phyloP scores from a whole-genome alignment of 1,284 basidiomycete species.

The Melampsora americana region DNA sequence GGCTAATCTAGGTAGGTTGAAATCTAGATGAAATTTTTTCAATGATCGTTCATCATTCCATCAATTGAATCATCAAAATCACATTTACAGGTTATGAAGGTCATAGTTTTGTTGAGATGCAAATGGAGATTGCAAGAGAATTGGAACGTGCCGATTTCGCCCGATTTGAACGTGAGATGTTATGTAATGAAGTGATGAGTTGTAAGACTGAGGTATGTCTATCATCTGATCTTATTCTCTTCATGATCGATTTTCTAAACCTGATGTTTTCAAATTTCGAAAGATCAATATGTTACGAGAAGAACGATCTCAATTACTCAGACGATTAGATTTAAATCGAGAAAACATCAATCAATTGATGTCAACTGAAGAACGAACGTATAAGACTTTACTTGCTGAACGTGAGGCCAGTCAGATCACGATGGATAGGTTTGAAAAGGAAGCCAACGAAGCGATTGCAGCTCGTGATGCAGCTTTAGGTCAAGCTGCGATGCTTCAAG shows the following conservation, averaged over 20 bases:
- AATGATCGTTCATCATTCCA: background rate
- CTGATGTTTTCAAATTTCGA: background rate
- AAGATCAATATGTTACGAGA: slow-evolving; percentile 31
- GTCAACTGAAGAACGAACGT: slow-evolving; percentile 36
- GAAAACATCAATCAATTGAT: slow-evolving; percentile 40
- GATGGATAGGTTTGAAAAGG: slow-evolving; percentile 19
- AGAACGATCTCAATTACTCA: slow-evolving; percentile 30
- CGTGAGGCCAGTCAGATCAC: slow-evolving; percentile 12
- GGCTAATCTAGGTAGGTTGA: slow-evolving; percentile 16
- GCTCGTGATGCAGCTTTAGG: slow-evolving; percentile 13
- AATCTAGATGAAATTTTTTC: background rate
- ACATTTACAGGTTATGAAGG: slow-evolving; percentile 1
- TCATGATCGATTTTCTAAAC: background rate
- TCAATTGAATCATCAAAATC: background rate
- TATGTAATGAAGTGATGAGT: slow-evolving; percentile 32
- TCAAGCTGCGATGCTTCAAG: background rate
- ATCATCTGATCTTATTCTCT: background rate
- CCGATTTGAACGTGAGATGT: slow-evolving; percentile 36
- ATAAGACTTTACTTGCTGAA: slow-evolving; percentile 36
- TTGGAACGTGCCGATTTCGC: slow-evolving; percentile 37
- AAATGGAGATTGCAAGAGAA: slow-evolving; percentile 39
- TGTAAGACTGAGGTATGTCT: slow-evolving; percentile 16
- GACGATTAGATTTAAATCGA: slow-evolving; percentile 30
- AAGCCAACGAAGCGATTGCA: slow-evolving; percentile 2
- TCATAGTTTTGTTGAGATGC: slow-evolving; percentile 32